These are phyloP conservation scores for Pseudogymnoascus sp. DNA, from an alignment of 2,329 filamentous ascomycete species.

Conservation along the genomic window DNA sequence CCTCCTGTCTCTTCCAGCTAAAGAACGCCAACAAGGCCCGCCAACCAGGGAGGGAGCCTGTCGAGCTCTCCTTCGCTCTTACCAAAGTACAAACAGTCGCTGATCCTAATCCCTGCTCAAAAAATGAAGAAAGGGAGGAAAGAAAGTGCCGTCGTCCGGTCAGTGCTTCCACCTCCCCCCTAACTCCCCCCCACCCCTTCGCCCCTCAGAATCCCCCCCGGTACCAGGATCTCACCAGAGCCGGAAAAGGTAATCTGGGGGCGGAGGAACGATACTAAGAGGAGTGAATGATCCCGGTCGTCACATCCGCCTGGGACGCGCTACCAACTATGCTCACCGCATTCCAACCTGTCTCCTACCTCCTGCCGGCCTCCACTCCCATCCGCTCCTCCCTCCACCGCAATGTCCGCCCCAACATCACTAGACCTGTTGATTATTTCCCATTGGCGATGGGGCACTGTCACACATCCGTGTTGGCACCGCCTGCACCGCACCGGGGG, in stretches of 20 bases:
- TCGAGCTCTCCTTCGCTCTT: background rate
- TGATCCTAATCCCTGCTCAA: background rate
- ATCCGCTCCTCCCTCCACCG: slow-evolving; percentile 1
- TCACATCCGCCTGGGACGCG: background rate
- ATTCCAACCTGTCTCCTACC: background rate
- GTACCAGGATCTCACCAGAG: slow-evolving; percentile 4
- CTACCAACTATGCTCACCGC: slow-evolving; percentile 2
- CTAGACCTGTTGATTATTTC: slow-evolving; percentile 4
- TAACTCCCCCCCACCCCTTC: background rate
- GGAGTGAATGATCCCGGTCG: background rate
- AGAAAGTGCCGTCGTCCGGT: background rate
- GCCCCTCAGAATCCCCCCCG: background rate
- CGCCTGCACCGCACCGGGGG: background rate
- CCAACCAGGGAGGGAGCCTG: background rate
- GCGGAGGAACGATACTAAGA: slow-evolving; percentile 6
- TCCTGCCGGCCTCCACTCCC: slow-evolving; percentile 4
- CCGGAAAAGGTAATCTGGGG: slow-evolving; percentile 5
- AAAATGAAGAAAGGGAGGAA: background rate
- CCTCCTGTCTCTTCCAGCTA: background rate
- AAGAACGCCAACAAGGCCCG: background rate
- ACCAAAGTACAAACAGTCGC: background rate
- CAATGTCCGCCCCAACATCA: slow-evolving; percentile 5
- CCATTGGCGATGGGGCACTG: slow-evolving; percentile 4
- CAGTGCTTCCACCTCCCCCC: background rate
- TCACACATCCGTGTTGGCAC: slow-evolving; percentile 2